phyloP scores from a whole-genome alignment of 108 stramenopile genomes.

The Cyclotella cryptica region DNA sequence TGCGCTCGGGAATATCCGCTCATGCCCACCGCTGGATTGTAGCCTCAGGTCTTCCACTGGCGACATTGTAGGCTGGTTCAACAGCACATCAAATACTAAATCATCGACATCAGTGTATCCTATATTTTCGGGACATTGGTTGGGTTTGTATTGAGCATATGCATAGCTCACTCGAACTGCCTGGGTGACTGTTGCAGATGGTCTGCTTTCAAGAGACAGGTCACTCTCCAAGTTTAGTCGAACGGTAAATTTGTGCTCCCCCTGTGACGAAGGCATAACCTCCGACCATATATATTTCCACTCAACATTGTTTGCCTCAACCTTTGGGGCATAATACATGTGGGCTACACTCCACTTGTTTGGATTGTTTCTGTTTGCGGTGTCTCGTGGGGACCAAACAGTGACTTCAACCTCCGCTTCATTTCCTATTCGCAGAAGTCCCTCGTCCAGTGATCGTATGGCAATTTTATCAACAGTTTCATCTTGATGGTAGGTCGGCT shows the following conservation, averaged over 20 bases:
- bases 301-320: background rate
- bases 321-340: conserved; percentile 18
- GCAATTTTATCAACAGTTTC: conserved; percentile 26
- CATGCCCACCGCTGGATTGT: background rate
- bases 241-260: background rate
- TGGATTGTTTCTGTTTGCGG: background rate
- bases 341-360: conserved; percentile 28
- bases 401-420: conserved; percentile 10
- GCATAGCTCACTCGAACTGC: conserved; percentile 24
- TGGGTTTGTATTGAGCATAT: conserved; percentile 17
- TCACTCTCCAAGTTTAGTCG: background rate
- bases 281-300: conserved; percentile 15
- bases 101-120: conserved; percentile 24
- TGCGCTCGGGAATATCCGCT: background rate
- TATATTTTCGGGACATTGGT: background rate
- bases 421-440: background rate
- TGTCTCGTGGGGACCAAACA: conserved; percentile 10
- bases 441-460: background rate
- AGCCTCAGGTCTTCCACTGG: background rate
- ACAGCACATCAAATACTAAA: conserved; percentile 19
- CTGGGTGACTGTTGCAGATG: background rate
- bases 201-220: background rate
- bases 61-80: background rate
- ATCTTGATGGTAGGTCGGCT: conserved; percentile 11
- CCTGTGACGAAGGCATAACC: background rate